phyloP scores from a whole-genome alignment of 2,329 filamentous ascomycete species.

The Trichoderma koningii region DNA sequence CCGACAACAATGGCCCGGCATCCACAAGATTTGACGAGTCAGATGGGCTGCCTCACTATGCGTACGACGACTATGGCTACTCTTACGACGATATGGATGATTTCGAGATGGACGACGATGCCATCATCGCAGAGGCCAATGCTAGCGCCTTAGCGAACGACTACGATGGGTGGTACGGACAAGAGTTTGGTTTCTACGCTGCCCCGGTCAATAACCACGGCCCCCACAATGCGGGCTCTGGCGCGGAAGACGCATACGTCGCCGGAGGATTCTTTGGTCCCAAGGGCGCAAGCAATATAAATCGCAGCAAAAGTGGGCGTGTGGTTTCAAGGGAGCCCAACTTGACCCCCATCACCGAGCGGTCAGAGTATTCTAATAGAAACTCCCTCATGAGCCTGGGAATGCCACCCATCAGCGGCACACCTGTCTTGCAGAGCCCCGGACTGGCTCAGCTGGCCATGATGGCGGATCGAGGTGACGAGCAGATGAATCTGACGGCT shows the following conservation, averaged over 20 bases:
- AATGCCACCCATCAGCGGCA: constrained; percentile 44
- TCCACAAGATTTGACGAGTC: neutral
- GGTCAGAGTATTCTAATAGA: constrained; percentile 92
- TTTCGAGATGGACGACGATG: constrained; percentile 76
- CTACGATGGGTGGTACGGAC: constrained; percentile 89
- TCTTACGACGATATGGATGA: constrained; percentile 66
- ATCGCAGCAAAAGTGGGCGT: constrained; percentile 72
- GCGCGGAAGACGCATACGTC: constrained; percentile 56
- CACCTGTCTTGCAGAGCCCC: constrained; percentile 61
- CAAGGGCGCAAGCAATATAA: constrained; percentile 56
- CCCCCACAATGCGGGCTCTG: constrained; percentile 43
- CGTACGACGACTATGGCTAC: constrained; percentile 58
- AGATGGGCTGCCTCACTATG: constrained; percentile 30
- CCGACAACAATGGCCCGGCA: constrained; percentile 20
- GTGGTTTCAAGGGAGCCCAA: constrained; percentile 82
- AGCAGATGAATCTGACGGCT: constrained; percentile 73
- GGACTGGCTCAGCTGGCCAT: constrained; percentile 76
- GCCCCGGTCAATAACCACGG: constrained; percentile 51
- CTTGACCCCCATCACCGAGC: constrained; percentile 92
- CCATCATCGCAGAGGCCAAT: constrained; percentile 92
- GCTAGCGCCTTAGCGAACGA: constrained; percentile 91
- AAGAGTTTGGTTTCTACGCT: constrained; percentile 96
- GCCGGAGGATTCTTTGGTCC: constrained; percentile 90
- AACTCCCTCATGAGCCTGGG: constrained; percentile 82
- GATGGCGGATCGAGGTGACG: constrained; percentile 57